Evolutionary conservation across 2,329 filamentous ascomycete species (phyloP).

Genomic region (Tothia fuscella): DNA sequence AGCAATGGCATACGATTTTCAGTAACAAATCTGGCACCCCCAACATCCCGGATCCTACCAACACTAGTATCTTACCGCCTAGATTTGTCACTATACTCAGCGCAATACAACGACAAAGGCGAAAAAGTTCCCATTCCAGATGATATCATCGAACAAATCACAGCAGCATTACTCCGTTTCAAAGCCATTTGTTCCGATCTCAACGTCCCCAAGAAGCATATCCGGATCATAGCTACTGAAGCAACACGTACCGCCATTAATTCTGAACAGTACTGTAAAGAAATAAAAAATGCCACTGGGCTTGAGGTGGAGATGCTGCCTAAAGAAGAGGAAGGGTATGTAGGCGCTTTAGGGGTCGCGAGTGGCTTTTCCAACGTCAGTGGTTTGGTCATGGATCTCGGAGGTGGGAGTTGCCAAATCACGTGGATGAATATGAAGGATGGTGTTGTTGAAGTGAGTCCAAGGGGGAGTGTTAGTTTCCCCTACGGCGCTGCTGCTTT

Average conservation of each 20-base stretch:
- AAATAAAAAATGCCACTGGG: conserved; percentile 52
- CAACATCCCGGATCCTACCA: conserved; percentile 57
- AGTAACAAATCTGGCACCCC: conserved; percentile 66
- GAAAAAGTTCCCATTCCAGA: conserved; percentile 42
- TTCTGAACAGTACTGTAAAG: conserved; percentile 51
- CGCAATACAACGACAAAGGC: conserved; percentile 43
- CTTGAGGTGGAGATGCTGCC: conserved; percentile 61
- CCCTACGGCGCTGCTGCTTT: conserved; percentile 61
- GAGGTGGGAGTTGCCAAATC: conserved; percentile 61
- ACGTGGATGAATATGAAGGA: conserved; percentile 49
- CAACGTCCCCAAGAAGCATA: conserved; percentile 50
- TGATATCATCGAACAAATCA: conserved; percentile 52
- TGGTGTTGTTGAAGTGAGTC: conserved; percentile 39
- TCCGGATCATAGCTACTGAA: conserved; percentile 75
- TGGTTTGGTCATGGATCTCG: conserved; percentile 77
- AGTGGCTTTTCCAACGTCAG: conserved; percentile 59
- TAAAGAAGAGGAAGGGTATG: conserved; percentile 68
- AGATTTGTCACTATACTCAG: conserved; percentile 78
- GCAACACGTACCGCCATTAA: conserved; percentile 76
- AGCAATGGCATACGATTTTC: conserved; percentile 93
- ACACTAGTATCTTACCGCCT: conserved; percentile 70
- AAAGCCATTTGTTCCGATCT: conserved; percentile 58
- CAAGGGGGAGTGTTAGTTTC: conserved; percentile 49
- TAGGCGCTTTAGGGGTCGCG: conserved; percentile 73
- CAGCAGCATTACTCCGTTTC: conserved; percentile 58